Evolutionary conservation across 2,329 filamentous ascomycete genomes (phyloP).

Genomic region (Gnomoniopsis sp.): DNA sequence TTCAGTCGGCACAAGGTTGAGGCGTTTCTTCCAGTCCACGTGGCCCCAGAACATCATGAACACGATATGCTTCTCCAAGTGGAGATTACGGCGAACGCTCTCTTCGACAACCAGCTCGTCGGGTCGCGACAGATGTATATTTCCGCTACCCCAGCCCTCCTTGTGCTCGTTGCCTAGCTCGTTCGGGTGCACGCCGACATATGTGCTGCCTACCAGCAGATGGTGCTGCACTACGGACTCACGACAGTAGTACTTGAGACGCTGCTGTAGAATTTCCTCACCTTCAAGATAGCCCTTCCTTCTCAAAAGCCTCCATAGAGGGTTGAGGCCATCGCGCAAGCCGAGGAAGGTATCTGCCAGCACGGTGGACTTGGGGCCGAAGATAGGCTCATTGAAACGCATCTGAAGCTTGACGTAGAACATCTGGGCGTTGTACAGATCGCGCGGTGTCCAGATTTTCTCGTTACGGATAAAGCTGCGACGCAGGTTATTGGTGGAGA

Average conservation of each 20-base stretch:
- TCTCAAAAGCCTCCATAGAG: slow-evolving; percentile 59
- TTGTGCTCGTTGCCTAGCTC: slow-evolving; percentile 50
- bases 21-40: slow-evolving; percentile 49
- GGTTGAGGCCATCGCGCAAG: slow-evolving; percentile 48
- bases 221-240: slow-evolving; percentile 33
- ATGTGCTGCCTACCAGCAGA: slow-evolving; percentile 25
- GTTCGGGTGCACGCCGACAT: slow-evolving; percentile 46
- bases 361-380: slow-evolving; percentile 45
- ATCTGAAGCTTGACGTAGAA: slow-evolving; percentile 72
- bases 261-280: slow-evolving; percentile 49
- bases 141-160: slow-evolving; percentile 54
- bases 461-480: slow-evolving; percentile 49
- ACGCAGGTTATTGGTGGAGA: slow-evolving; percentile 54
- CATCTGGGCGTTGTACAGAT: slow-evolving; percentile 59
- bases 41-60: slow-evolving; percentile 63
- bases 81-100: slow-evolving; percentile 45
- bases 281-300: slow-evolving; percentile 46
- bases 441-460: slow-evolving; percentile 52
- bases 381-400: slow-evolving; percentile 62
- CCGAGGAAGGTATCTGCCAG: slow-evolving; percentile 58
- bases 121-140: slow-evolving; percentile 45
- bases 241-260: slow-evolving; percentile 45
- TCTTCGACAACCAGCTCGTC: slow-evolving; percentile 61
- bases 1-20: slow-evolving; percentile 46
- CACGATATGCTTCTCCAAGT: slow-evolving; percentile 50